These are phyloP conservation scores for Chalaropsis ovoidea DNA, from an alignment of 2,329 filamentous ascomycete species.

Conservation along the genomic window DNA sequence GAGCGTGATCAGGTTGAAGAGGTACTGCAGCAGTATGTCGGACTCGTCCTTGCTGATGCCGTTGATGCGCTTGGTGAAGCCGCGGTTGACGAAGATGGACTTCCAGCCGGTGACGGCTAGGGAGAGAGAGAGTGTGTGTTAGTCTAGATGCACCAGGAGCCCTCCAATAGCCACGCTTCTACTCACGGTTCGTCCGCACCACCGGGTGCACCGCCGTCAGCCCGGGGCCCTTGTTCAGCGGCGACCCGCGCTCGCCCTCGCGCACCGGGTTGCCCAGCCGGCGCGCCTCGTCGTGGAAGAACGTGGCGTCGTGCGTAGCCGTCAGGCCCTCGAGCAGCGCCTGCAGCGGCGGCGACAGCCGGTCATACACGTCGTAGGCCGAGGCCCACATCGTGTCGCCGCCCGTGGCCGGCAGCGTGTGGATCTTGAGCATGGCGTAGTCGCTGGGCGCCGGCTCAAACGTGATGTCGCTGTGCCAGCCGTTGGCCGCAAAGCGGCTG, in stretches of 20 bases:
- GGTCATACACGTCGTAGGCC: constrained; percentile 51
- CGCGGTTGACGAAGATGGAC: constrained; percentile 42
- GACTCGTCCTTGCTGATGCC: constrained; percentile 46
- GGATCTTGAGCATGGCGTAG: constrained; percentile 51
- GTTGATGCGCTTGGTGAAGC: constrained; percentile 46
- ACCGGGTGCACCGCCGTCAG: constrained; percentile 45
- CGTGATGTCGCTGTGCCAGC: constrained; percentile 46
- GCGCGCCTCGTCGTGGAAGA: constrained; percentile 43
- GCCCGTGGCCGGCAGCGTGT: constrained; percentile 46
- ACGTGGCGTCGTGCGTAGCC: constrained; percentile 40
- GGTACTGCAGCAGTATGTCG: constrained; percentile 41
- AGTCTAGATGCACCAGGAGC: neutral
- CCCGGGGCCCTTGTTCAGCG: constrained; percentile 46
- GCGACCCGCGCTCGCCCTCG: constrained; percentile 41
- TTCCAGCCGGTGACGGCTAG: constrained; percentile 49
- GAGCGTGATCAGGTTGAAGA: constrained; percentile 41
- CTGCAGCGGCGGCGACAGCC: constrained; percentile 42
- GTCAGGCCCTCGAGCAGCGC: constrained; percentile 44
- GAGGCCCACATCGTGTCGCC: constrained; percentile 55
- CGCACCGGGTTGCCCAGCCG: constrained; percentile 40
- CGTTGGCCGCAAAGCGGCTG: constrained; percentile 36
- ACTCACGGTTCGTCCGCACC: constrained; percentile 45
- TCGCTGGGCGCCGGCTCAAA: constrained; percentile 52
- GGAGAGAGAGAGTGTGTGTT: neutral
- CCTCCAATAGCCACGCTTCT: too few relatives aligned